Base-by-base conservation (phyloP, 2,329 filamentous ascomycete genomes). In the Penicillium sp. region DNA sequence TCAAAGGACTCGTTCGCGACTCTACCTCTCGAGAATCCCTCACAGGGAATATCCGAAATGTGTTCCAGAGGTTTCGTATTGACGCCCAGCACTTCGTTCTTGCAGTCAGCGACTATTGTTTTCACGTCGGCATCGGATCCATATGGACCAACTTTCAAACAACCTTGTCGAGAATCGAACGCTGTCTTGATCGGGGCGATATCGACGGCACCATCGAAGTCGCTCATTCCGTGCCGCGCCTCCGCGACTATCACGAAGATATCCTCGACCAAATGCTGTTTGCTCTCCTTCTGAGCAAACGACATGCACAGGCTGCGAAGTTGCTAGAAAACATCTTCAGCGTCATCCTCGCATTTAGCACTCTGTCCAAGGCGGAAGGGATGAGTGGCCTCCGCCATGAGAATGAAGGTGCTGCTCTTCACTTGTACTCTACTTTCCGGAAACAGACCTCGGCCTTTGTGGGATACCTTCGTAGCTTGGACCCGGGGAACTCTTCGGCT, bases 71-170 rank as follows among this genome's bases (percentile, higher is more conserved):
- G 45, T 91, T 96, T 59, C 80, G 86, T 6, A 80, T 87, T 34
- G 89, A 95, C 66, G 86, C 90, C 0, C 85, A 89, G 48, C 87
- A 94, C 68, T 92, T 97, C 59, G 79, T 95, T 23, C 80, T 83
- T 0, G 83, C 83, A 9, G 71, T 96, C 0, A 82, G 85, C 36
- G 82, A 85, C 1, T 94, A 96, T 65, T 88, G 92, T 62, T 87
- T 95, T 57, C 89, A 93, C 52, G 82, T 85, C 0, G 91, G 87
- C 1, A 85, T 97, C 46, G 81, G 81, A 7, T 78, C 81, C 15
- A 84, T 86, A 0, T 97, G 93, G 92, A 75, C 74, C 21, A 75
- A 76, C 0, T 93, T 96, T 54, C 83, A 88, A 45, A 66, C 66
- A 0, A 87, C 84, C 59, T 76, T 96, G 0, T 76, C 84, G 24